Evolutionary conservation across 176 grass and related monocot genomes (phyloP).

Genomic region (Areca catechu): DNA sequence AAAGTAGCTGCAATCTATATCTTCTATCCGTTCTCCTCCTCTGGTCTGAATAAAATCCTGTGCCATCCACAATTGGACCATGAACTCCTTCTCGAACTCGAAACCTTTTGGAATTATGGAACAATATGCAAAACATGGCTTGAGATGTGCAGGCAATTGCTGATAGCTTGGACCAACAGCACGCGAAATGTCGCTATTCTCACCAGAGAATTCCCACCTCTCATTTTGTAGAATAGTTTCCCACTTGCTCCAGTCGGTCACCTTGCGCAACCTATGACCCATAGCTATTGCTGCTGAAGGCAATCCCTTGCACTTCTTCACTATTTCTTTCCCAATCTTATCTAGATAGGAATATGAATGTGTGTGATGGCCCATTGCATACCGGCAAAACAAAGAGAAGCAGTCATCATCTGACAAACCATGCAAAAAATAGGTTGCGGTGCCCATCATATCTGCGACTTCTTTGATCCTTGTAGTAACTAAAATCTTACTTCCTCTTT

Average conservation of each 20-base stretch:
- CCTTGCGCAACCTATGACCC: constrained; percentile 5
- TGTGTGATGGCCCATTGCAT: not conserved
- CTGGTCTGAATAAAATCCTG: constrained; percentile 20
- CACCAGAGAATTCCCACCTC: not conserved
- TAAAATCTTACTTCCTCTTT: constrained; percentile 33
- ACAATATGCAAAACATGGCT: constrained; percentile 42
- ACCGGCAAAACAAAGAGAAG: constrained; percentile 20
- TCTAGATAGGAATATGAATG: no score
- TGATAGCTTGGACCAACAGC: constrained; percentile 25
- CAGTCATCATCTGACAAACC: constrained; percentile 16
- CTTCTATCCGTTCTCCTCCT: constrained; percentile 3
- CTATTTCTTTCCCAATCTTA: constrained; percentile 14
- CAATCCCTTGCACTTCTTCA: constrained; percentile 20
- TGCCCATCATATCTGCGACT: constrained; percentile 12
- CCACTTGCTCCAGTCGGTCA: constrained; percentile 28
- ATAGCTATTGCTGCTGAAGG: constrained; percentile 31
- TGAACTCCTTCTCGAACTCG: constrained; percentile 29
- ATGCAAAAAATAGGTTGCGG: constrained; percentile 11
- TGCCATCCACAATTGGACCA: constrained; percentile 47
- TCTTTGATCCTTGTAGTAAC: constrained; percentile 24
- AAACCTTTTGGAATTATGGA: constrained; percentile 25
- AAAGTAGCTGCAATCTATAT: constrained; percentile 15
- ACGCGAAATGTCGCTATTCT: not conserved
- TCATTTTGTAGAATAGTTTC: not conserved
- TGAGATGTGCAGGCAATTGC: constrained; percentile 20